These are phyloP conservation scores for Phaffomyces antillensis DNA, from an alignment of 805 yeast genomes.

Conservation along the genomic window DNA sequence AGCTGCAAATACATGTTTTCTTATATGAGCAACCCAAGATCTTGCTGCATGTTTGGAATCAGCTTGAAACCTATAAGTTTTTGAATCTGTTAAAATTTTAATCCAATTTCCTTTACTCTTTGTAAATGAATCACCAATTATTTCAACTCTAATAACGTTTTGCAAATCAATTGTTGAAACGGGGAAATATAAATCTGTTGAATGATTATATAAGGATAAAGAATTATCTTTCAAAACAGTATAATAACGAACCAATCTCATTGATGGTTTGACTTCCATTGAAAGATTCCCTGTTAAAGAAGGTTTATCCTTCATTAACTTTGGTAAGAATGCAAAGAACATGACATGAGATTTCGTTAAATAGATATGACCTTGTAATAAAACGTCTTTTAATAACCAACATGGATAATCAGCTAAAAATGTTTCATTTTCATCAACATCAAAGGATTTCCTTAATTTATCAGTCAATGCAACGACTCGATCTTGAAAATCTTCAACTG, in stretches of 20 bases:
- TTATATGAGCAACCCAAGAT: slow-evolving; percentile 70
- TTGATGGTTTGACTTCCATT: slow-evolving; percentile 27
- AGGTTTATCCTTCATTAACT: slow-evolving; percentile 30
- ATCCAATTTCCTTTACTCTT: slow-evolving; percentile 37
- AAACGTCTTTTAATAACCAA: slow-evolving; percentile 77
- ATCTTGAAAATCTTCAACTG: not conserved
- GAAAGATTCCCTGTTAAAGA: slow-evolving; percentile 45
- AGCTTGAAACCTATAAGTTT: slow-evolving; percentile 59
- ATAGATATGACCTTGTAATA: slow-evolving; percentile 80
- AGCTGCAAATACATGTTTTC: slow-evolving; percentile 70
- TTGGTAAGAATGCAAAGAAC: slow-evolving; percentile 77
- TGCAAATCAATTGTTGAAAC: slow-evolving; percentile 64
- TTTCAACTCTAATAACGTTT: slow-evolving; percentile 53
- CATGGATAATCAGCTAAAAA: slow-evolving; percentile 40
- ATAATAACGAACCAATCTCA: slow-evolving; percentile 56
- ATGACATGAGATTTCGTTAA: slow-evolving; percentile 58
- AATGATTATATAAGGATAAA: slow-evolving; percentile 56
- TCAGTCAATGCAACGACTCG: no score
- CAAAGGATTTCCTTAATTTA: not conserved
- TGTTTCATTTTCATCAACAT: not conserved
- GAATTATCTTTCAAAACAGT: slow-evolving; percentile 66
- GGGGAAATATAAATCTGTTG: slow-evolving; percentile 86
- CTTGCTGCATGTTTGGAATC: slow-evolving; percentile 70
- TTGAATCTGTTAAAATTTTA: slow-evolving; percentile 48
- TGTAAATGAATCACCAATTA: slow-evolving; percentile 23